These are phyloP conservation scores for Sutorius australiensis DNA, from an alignment of 768 basidiomycete genomes.

Conservation along the genomic window DNA sequence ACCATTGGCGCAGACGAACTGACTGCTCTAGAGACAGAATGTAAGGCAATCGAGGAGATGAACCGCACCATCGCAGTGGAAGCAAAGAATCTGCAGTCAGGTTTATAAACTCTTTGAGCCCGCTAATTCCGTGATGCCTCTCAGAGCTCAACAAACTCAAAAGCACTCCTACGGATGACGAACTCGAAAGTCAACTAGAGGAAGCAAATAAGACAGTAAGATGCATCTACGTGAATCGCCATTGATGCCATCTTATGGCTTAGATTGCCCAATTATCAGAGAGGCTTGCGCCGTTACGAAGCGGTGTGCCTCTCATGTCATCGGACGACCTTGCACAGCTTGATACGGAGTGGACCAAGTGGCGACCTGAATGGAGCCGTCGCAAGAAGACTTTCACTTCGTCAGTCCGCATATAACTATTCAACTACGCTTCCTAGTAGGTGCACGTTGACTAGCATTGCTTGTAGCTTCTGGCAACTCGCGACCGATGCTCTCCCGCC, in stretches of 20 bases:
- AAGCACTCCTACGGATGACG: constrained; percentile 63
- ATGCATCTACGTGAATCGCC: constrained; percentile 7
- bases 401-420: constrained; percentile 20
- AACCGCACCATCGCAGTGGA: constrained; percentile 52
- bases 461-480: constrained; percentile 67
- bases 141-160: constrained; percentile 65
- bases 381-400: constrained; percentile 65
- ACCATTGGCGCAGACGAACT: constrained; percentile 61
- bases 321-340: constrained; percentile 65
- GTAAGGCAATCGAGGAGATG: constrained; percentile 53
- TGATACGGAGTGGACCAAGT: constrained; percentile 72
- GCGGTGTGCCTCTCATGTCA: constrained; percentile 61
- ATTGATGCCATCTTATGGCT: constrained; percentile 1
- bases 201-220: constrained; percentile 52
- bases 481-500: constrained; percentile 65
- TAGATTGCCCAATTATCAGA: constrained; percentile 47
- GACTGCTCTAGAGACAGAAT: constrained; percentile 55
- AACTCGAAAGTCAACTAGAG: constrained; percentile 55
- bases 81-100: constrained; percentile 42
- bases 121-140: constrained; percentile 9
- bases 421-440: background rate
- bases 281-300: constrained; percentile 59
- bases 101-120: constrained; percentile 6
- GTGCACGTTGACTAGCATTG: background rate
- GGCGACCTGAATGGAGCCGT: constrained; percentile 77